Percentiles rank a stretch among this genome's conserved stretches.
These are phyloP conservation scores for Backusella macrospora DNA, from an alignment of 192 early-diverging fungal genomes.

Conservation along the genomic window DNA sequence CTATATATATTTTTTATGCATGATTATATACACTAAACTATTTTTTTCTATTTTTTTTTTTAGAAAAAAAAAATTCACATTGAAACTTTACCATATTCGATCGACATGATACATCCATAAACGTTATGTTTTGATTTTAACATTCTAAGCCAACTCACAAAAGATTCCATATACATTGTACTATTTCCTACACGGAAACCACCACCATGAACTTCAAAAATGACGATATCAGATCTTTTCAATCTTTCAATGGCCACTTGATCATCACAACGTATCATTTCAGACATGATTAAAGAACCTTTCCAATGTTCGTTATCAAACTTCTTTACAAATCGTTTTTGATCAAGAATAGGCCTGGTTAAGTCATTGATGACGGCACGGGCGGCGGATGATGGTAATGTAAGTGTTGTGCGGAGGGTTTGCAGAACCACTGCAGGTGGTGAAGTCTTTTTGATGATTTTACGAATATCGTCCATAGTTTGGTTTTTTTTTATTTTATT, in stretches of 20 bases:
- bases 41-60: background rate
- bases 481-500: background rate
- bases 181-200: conserved; percentile 36
- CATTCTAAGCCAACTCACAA: conserved; percentile 32
- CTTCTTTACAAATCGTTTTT: conserved; percentile 23
- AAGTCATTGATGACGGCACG: conserved; percentile 34
- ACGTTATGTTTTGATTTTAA: conserved; percentile 32
- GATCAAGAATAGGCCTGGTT: conserved; percentile 21
- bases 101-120: conserved; percentile 36
- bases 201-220: conserved; percentile 41
- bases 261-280: conserved; percentile 24
- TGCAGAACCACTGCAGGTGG: background rate
- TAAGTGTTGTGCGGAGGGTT: conserved; percentile 20
- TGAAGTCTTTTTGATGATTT: conserved; percentile 19
- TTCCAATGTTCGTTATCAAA: conserved; percentile 31
- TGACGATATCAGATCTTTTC: conserved; percentile 26
- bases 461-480: conserved; percentile 20
- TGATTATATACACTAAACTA: background rate
- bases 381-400: conserved; percentile 20
- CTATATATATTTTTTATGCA: background rate
- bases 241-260: conserved; percentile 22
- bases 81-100: conserved; percentile 35
- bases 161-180: conserved; percentile 40
- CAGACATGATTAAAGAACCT: conserved; percentile 31
- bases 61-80: background rate